Percentiles rank a stretch among this genome's conserved stretches.
These are phyloP conservation scores for Trametes villosa DNA, from an alignment of 768 basidiomycete genomes.

Conservation along the genomic window DNA sequence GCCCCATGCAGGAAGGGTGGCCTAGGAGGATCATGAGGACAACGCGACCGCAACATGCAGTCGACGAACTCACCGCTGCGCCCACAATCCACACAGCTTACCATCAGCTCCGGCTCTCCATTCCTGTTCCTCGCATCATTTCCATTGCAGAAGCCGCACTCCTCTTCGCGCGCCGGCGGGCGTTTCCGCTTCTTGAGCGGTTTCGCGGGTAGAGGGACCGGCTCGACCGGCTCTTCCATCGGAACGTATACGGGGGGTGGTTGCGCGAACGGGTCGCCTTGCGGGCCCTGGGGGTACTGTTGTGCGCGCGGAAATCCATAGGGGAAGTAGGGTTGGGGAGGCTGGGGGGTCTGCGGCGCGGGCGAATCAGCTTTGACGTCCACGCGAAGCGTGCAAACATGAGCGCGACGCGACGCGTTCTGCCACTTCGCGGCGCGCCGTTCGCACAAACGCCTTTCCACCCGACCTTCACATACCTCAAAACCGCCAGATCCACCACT, in stretches of 20 bases:
- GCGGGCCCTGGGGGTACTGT: conserved; percentile 74
- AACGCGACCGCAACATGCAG: neutral
- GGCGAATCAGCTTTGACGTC: conserved; percentile 13
- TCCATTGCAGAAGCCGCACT: conserved; percentile 83
- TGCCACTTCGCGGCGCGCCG: conserved; percentile 29
- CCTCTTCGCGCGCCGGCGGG: conserved; percentile 55
- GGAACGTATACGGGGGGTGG: conserved; percentile 55
- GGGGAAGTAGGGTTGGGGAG: conserved; percentile 22
- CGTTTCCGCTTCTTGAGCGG: conserved; percentile 49
- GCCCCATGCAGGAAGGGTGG: conserved; percentile 85
- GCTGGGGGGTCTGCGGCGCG: conserved; percentile 25
- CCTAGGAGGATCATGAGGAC: conserved; percentile 45
- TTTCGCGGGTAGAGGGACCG: conserved; percentile 43
- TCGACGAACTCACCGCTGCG: conserved; percentile 65
- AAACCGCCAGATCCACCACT: neutral
- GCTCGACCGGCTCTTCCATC: conserved; percentile 42
- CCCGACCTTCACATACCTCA: conserved; percentile 27
- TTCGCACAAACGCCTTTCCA: conserved; percentile 15
- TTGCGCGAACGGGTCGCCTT: conserved; percentile 83
- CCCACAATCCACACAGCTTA: conserved; percentile 82
- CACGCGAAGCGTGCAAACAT: conserved; percentile 23
- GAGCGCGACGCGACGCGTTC: conserved; percentile 76
- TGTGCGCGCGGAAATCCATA: conserved; percentile 34
- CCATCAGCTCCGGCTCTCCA: conserved; percentile 66
- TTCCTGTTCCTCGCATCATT: conserved; percentile 61